These are phyloP conservation scores for Zea luxurians DNA, from an alignment of 176 grass and related monocot genomes.

Conservation along the genomic window DNA sequence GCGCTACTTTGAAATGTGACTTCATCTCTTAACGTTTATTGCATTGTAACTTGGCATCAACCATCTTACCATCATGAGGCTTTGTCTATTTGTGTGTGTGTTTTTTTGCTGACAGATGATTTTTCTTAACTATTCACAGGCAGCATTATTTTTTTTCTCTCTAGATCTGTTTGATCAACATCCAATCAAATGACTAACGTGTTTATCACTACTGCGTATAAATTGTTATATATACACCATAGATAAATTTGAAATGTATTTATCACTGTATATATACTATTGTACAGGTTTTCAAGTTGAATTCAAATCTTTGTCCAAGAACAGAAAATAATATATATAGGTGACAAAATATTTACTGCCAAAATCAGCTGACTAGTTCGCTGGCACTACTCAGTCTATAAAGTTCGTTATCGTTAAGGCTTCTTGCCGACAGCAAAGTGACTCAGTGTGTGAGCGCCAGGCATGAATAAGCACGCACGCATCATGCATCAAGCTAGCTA, in stretches of 20 bases:
- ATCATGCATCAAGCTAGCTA: neutral
- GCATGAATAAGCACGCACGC: neutral
- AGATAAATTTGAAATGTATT: neutral
- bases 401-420: constrained; percentile 32
- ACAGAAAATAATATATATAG: neutral
- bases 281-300: neutral
- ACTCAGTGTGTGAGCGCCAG: neutral
- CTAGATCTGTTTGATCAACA: neutral
- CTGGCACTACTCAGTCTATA: neutral
- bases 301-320: neutral
- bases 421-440: neutral
- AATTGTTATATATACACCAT: neutral
- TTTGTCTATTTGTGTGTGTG: neutral
- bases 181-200: neutral
- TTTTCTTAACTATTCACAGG: neutral
- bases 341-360: constrained; percentile 1
- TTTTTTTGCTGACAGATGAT: neutral
- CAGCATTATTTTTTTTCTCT: neutral
- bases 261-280: neutral
- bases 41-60: neutral
- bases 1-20: neutral
- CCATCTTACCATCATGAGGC: neutral
- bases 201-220: too few species aligned
- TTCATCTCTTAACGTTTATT: neutral
- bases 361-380: neutral